phyloP scores from a whole-genome alignment of 441 rosid species.

The Brassica hybrid region DNA sequence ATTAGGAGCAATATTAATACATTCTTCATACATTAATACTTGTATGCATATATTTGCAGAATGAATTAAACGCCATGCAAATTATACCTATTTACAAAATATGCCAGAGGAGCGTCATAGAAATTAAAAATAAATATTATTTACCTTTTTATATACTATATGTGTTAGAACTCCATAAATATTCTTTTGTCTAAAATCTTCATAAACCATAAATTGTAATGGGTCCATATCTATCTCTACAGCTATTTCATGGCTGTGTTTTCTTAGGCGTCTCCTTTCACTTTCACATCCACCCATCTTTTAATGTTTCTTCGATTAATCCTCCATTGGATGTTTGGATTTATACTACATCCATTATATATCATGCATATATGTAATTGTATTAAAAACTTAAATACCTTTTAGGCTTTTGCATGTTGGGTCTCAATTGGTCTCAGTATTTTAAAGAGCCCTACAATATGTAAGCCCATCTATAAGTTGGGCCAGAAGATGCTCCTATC shows the following conservation, averaged over 20 bases:
- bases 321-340: background rate
- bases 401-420: background rate
- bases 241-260: conserved; percentile 46
- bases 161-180: conserved; percentile 31
- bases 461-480: conserved; percentile 15
- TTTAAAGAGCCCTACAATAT: background rate
- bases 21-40: background rate
- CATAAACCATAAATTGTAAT: conserved; percentile 33
- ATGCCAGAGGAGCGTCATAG: conserved; percentile 2
- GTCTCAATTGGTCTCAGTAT: background rate
- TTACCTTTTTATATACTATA: background rate
- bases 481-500: background rate
- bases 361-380: background rate
- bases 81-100: background rate
- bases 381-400: background rate
- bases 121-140: background rate
- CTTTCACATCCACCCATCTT: conserved; percentile 3
- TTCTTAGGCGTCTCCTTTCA: conserved; percentile 39
- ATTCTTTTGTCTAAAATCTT: conserved; percentile 22
- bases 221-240: conserved; percentile 42
- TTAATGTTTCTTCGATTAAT: background rate
- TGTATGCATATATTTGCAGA: background rate
- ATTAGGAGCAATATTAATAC: background rate
- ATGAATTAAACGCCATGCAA: background rate
- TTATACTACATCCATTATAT: background rate